phyloP scores from a whole-genome alignment of 179 eudicot genomes.

The Gypsophila paniculata region DNA sequence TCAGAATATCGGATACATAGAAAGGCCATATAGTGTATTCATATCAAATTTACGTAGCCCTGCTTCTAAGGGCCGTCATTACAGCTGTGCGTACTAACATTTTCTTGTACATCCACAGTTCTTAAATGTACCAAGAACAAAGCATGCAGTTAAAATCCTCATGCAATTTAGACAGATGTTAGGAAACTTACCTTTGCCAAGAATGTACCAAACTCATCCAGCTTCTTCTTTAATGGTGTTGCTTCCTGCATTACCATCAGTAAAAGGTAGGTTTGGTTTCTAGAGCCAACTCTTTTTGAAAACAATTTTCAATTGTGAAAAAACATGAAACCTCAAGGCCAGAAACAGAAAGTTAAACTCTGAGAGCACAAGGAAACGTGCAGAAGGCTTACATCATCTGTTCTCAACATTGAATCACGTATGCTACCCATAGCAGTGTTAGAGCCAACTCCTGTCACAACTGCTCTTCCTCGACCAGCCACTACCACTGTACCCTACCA shows the following conservation, averaged over 20 bases:
- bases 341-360: not conserved
- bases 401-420: slow-evolving; percentile 93
- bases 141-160: not conserved
- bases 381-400: slow-evolving; percentile 73
- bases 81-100: not conserved
- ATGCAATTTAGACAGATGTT: not conserved
- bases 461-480: slow-evolving; percentile 92
- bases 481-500: slow-evolving; percentile 93
- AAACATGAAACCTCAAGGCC: not conserved
- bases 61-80: slow-evolving; percentile 1
- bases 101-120: not conserved
- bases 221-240: slow-evolving; percentile 92
- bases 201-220: slow-evolving; percentile 95
- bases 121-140: not conserved
- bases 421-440: slow-evolving; percentile 99
- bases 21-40: not conserved
- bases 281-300: not conserved
- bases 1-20: not conserved
- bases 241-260: slow-evolving; percentile 58
- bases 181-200: slow-evolving; percentile 75
- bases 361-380: not conserved
- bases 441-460: slow-evolving; percentile 93
- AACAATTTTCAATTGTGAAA: not conserved
- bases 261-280: slow-evolving; percentile 6
- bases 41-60: not conserved